These are phyloP conservation scores for Diplocarpon rosae DNA, from an alignment of 2,329 filamentous ascomycete genomes.

Conservation along the genomic window DNA sequence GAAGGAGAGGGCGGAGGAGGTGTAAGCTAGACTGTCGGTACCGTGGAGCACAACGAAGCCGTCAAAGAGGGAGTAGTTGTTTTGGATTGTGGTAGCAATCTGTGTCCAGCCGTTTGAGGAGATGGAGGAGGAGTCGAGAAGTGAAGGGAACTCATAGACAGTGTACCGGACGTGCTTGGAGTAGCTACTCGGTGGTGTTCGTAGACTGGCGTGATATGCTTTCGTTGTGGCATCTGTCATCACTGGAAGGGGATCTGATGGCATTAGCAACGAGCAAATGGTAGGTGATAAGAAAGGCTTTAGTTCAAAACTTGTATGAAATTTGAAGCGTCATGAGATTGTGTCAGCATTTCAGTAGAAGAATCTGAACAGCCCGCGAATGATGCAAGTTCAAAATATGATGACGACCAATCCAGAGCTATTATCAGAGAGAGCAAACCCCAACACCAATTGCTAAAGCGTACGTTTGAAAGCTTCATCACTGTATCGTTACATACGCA, in stretches of 20 bases:
- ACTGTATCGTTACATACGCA: too few relatives aligned
- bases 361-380: too few relatives aligned
- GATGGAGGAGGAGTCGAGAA: slow-evolving; percentile 62
- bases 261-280: slow-evolving; percentile 1
- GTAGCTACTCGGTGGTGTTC: slow-evolving; percentile 54
- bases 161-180: slow-evolving; percentile 55
- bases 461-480: too few relatives aligned
- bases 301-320: too few relatives aligned
- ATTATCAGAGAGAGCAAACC: too few relatives aligned
- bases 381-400: too few relatives aligned
- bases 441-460: too few relatives aligned
- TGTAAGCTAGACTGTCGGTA: slow-evolving; percentile 60
- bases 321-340: too few relatives aligned
- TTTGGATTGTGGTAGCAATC: slow-evolving; percentile 46
- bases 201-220: slow-evolving; percentile 25
- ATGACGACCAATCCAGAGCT: too few relatives aligned
- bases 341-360: too few relatives aligned
- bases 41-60: slow-evolving; percentile 64
- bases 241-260: slow-evolving; percentile 25
- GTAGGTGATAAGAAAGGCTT: not conserved
- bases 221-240: slow-evolving; percentile 19
- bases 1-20: slow-evolving; percentile 59
- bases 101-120: slow-evolving; percentile 61
- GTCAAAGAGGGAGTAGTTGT: slow-evolving; percentile 60
- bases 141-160: slow-evolving; percentile 55